These are phyloP conservation scores for Xylariaceae sp. DNA, from an alignment of 2,329 filamentous ascomycete genomes.

Conservation along the genomic window DNA sequence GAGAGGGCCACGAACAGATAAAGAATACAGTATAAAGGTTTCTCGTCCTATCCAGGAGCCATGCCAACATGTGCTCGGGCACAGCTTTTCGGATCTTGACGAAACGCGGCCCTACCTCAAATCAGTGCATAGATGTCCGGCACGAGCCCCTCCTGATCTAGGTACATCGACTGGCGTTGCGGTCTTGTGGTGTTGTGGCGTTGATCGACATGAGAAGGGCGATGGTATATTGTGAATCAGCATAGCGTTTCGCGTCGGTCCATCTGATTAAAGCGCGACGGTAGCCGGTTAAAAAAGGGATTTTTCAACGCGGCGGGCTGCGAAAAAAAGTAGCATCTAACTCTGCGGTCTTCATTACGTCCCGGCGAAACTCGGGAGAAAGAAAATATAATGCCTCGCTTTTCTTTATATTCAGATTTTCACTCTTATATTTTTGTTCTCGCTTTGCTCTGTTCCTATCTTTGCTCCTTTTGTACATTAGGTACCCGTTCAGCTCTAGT, in stretches of 20 bases:
- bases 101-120: neutral
- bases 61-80: neutral
- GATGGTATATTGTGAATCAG: neutral
- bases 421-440: too few relatives aligned
- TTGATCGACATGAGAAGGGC: neutral
- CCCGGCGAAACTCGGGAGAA: too few relatives aligned
- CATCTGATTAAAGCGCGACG: neutral
- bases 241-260: neutral
- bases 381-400: too few relatives aligned
- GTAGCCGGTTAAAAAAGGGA: too few relatives aligned
- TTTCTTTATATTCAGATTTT: too few relatives aligned
- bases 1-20: conserved; percentile 18
- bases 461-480: too few relatives aligned
- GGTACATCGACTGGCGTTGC: neutral
- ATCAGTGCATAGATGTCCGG: neutral
- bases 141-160: neutral
- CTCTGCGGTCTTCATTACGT: too few relatives aligned
- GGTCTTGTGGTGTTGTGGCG: neutral
- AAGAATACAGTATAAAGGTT: conserved; percentile 3
- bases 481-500: too few relatives aligned
- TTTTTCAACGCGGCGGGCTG: too few relatives aligned
- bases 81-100: neutral
- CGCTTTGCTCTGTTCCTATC: too few relatives aligned
- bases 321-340: too few relatives aligned
- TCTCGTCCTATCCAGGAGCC: neutral